Base-by-base conservation (phyloP, 1,284 basidiomycete species). In the Papiliotrema flavescens region DNA sequence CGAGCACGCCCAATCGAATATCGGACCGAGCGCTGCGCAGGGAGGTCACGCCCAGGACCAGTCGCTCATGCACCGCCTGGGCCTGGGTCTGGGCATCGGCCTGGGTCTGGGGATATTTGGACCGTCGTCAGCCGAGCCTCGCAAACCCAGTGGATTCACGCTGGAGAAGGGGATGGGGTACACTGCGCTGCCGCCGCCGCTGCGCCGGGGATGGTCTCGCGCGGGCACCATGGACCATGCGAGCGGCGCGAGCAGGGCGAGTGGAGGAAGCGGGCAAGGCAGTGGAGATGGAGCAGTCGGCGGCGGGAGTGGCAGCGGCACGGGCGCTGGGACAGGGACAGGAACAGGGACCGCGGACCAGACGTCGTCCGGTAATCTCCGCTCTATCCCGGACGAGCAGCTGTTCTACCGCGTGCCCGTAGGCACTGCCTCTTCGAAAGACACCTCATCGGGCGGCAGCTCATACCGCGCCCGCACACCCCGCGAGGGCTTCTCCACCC, bases 71-170 rank as follows among this genome's bases (percentile, higher is more conserved):
- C 42, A 51, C 15, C 50, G 50, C 32, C 34, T 51, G 19, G 40
- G n/a, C 15, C 50, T 51, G 8, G 50, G 50, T 24, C 34, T 51
- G 19, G 40, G n/a, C 15, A 41, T 51, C 20, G 50, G 50, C 17
- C 34, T 51, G 8, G 50, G 50, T 8, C 34, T 51, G 3, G 50
- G 50, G 14, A n/a, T 40, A 11, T 45, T 51, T n/a, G 8, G 26
- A 3, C 19, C 41, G 8, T n/a, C 42, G 2, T 3, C 24, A 7
- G 8, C 15, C n/a, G 49, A 41, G 17, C 24, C 37, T 3, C 37
- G 49, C 14, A 51, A 45, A 36, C 43, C 41, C 15, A 46, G 50
- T 37, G 42, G 50, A 7, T 23, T 23, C 32, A 20, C 23, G 6
- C 24, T 44, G 20, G 42, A 51, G 37, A 34, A 36, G 9, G 50